These are phyloP conservation scores for Chaetomidium leptoderma DNA, from an alignment of 495 filamentous ascomycete species.

Conservation along the genomic window DNA sequence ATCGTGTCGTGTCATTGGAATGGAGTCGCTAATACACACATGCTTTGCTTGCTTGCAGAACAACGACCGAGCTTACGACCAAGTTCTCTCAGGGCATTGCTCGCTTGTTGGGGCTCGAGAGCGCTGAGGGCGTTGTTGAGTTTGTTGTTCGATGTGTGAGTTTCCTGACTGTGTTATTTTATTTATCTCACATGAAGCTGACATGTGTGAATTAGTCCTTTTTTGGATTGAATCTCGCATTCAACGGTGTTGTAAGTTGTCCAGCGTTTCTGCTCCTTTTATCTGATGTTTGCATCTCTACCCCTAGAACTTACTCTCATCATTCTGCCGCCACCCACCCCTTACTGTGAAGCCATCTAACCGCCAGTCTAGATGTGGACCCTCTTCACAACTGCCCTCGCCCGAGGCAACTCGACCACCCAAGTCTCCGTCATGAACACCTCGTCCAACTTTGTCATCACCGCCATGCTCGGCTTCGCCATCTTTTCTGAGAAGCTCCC, in stretches of 20 bases:
- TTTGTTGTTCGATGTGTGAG: slow-evolving; percentile 65
- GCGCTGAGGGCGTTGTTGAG: slow-evolving; percentile 55
- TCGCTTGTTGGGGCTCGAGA: slow-evolving; percentile 53
- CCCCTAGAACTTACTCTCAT: background rate
- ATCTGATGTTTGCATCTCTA: background rate
- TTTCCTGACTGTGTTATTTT: too few species aligned
- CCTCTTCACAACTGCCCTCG: slow-evolving; percentile 77
- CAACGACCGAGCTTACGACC: slow-evolving; percentile 78
- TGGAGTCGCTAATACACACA: background rate
- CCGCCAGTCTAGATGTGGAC: slow-evolving; percentile 69
- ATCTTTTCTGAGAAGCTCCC: slow-evolving; percentile 40
- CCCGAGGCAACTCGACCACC: slow-evolving; percentile 75
- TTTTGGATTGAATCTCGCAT: slow-evolving; percentile 81
- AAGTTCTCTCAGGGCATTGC: slow-evolving; percentile 62
- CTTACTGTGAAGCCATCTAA: slow-evolving; percentile 18
- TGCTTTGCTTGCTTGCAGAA: slow-evolving; percentile 53
- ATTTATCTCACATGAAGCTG: background rate
- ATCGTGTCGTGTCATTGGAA: background rate
- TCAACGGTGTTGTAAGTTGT: slow-evolving; percentile 68
- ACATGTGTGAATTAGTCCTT: slow-evolving; percentile 55
- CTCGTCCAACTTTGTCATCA: slow-evolving; percentile 85
- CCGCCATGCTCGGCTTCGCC: slow-evolving; percentile 68
- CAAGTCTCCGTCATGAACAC: slow-evolving; percentile 94
- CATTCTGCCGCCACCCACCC: too few species aligned
- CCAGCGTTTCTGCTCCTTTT: background rate